Evolutionary conservation across 2,329 filamentous ascomycete species (phyloP), one percentile per base, ranked within the genome.

Genomic region (Fusarium sterilihyphosum): DNA sequence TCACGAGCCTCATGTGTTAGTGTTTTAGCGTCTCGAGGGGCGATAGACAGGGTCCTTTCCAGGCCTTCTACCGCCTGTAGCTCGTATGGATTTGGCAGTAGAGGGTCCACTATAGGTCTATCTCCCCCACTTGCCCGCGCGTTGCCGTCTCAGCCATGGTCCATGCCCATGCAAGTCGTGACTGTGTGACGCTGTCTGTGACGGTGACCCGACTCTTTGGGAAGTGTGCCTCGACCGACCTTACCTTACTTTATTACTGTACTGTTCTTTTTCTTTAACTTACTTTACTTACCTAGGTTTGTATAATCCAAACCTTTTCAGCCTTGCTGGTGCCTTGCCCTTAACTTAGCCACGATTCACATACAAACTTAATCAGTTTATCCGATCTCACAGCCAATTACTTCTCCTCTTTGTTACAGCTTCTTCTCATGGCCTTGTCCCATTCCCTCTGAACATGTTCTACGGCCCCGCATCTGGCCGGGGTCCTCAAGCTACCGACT

Each of bases 391-490:
- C 31, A 33, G 38, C 50, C 14, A 43, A 56, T 35, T 22, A 20
- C 35, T 61, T 46, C 56, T 29, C 33, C 50, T 54, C 35, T 35
- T 35, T 17, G 16, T 41, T 53, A 56, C 52, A 61, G 40, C 54
- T 59, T 67, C 69, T 57, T 68, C 71, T 61, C 70, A 78, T 79
- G 77, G 64, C 66, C 61, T 72, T 59, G 61, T 69, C 69, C 44
- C 61, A 41, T 74, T 62, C 47, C 67, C 73, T 74, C 71, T 77
- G 76, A 81, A 73, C 75, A 83, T 83, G 82, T 81, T 63, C 77
- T 75, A 73, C 75, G 74, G 79, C 80, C 80, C 80, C 80, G 78
- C 80, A 79, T 78, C 73, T 79, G 78, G 77, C 80, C 76, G 78
- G 76, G 80, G 82, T 80, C 79, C 68, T 75, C 68, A 52, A 75